Base-by-base conservation (phyloP, 164 flowering plant species). In the Akebia trifoliata region DNA sequence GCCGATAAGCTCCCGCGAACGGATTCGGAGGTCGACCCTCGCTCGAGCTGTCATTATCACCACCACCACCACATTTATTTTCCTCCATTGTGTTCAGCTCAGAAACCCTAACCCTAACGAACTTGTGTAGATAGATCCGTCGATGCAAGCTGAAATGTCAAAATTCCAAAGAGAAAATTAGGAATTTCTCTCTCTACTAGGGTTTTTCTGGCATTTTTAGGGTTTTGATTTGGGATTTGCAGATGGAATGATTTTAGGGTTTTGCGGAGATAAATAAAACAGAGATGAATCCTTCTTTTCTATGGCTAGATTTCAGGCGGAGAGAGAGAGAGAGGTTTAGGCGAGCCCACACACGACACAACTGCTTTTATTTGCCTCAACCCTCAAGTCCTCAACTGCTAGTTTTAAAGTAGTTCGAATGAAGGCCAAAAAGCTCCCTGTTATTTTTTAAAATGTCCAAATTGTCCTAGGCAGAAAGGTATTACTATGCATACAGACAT, bases 1-100 rank as follows among this genome's bases (percentile, higher is more conserved):
- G 77, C 37, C 68, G 54, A 61, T 63, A 67, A 25, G 76, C 71
- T 11, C 67, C 69, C 0, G 77, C 62, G 14, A 77, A 71, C n/a
- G 90, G 87, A 28, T 72, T 78, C 24, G 94, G 94, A 31, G 94
- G 94, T 36, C 59, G 69, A 8, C 80, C 78, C 29, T 78, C 76
- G 54, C 75, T 71, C 25, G 80, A 64, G 62, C 77, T 69, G 22
- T 74, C 81, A 63, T 67, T 77, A 20, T 73, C 76, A 6, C 38
- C 61, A 53, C 40, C 17, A 53, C 36, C 11, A 24, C 53, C 77
- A n/a, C n/a, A n/a, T 31, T 71, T 69, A 71, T 49, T 66, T 32
- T 31, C 83, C 65, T 86, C 87, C 90, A 83, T 83, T 56, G 34
- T 48, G 7, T 35, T 37, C 12, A 28, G 26, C 61, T 66, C 58